Evolutionary conservation across 1,284 basidiomycete genomes (phyloP).

Genomic region (Malassezia slooffiae): DNA sequence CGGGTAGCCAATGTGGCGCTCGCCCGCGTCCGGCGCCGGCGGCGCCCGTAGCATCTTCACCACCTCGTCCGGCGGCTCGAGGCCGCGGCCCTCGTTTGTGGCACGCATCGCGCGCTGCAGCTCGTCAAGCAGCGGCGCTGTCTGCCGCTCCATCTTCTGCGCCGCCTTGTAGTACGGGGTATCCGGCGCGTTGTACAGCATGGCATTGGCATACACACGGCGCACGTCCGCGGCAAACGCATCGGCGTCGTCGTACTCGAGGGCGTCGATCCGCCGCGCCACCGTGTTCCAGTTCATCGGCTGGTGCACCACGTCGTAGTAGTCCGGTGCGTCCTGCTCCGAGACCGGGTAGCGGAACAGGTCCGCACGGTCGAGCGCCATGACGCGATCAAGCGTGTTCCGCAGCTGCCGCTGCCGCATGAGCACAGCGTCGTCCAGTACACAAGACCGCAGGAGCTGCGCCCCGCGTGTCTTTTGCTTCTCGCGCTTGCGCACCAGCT

Average conservation of each 20-base stretch:
- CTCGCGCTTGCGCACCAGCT: slow-evolving; percentile 70
- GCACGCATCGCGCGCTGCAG: slow-evolving; percentile 44
- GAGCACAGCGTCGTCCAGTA: slow-evolving; percentile 58
- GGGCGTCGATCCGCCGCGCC: slow-evolving; percentile 53
- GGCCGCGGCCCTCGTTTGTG: slow-evolving; percentile 14
- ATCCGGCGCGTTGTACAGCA: slow-evolving; percentile 69
- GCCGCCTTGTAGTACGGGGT: slow-evolving; percentile 66
- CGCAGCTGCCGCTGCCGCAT: slow-evolving; percentile 55
- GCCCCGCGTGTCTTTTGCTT: slow-evolving; percentile 66
- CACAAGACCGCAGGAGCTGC: slow-evolving; percentile 59
- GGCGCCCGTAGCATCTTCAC: slow-evolving; percentile 24
- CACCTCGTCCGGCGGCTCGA: slow-evolving; percentile 24
- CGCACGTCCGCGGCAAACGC: slow-evolving; percentile 72
- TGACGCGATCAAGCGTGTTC: slow-evolving; percentile 61
- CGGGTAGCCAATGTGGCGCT: slow-evolving; percentile 1
- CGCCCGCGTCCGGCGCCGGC: slow-evolving; percentile 4
- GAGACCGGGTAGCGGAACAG: slow-evolving; percentile 48
- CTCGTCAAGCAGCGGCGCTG: slow-evolving; percentile 50
- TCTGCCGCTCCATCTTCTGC: slow-evolving; percentile 56
- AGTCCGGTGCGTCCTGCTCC: slow-evolving; percentile 71
- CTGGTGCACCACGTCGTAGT: slow-evolving; percentile 70
- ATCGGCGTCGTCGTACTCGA: slow-evolving; percentile 64
- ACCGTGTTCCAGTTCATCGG: slow-evolving; percentile 87
- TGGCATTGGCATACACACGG: slow-evolving; percentile 75
- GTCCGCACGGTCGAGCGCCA: slow-evolving; percentile 51